Evolutionary conservation across 257 asterid species (phyloP), one percentile per base, ranked within the genome.

Genomic region (Penstemon barbatus): DNA sequence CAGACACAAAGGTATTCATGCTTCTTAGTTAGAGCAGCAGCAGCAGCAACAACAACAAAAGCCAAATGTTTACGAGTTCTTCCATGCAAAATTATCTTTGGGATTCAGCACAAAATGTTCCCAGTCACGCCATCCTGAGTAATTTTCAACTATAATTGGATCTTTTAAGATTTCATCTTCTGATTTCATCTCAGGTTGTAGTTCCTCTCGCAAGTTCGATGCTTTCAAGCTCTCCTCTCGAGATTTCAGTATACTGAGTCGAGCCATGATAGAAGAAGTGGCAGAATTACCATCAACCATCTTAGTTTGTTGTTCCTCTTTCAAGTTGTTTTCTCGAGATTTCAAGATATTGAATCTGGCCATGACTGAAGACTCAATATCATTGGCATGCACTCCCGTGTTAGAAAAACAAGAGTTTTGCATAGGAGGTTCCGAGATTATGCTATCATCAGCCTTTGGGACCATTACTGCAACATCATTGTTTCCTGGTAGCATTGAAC

Each of bases 41-140:
- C 18, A 15, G 18, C 18, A 15, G 0, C 18, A 15, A 15, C 18
- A 15, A 15, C 18, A 62, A 55, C 37, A 43, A 13, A 53, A 41
- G 9, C 71, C 18, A 13, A 5, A 1, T 40, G 15, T 4, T 15
- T 53, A 65, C 7, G 46, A 41, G 54, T 79, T 79, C 71, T 77
- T 85, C 87, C 86, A 85, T 5, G 86, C 70, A 51, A 76, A 62
- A 11, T 88, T 95, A 65, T 93, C 98, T 74, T 82, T 86, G 33
- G 33, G 33, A 25, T 25, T 25, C 33, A 25, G 33, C 68, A 72
- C 62, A 0, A 93, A 89, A 77, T 93, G 97, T 67, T 93, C 98
- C 98, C 98, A 93, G 45, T 90, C 93, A 56, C 50, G 80, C 78
- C 79, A 79, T 57, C 86, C 85, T 1, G 76, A 11, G 41, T 74